Conservation (phyloP, 106 monocot genomes). For the Narthecium ossifragum region DNA sequence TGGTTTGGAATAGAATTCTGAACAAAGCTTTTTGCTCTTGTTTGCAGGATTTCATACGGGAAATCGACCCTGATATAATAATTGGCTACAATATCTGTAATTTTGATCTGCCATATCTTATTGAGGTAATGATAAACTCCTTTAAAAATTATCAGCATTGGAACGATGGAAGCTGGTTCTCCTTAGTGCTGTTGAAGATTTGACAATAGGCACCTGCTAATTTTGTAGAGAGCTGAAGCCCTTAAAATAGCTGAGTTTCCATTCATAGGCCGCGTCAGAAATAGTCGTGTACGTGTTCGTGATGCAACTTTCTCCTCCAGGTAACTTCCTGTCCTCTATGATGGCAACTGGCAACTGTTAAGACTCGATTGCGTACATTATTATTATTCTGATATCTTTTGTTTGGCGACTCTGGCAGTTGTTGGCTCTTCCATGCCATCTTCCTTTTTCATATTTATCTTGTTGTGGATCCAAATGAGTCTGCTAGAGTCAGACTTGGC, state of each 20-base stretch:
- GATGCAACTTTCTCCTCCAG: conserved; percentile 96
- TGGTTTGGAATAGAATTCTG: no score
- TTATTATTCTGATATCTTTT: no score
- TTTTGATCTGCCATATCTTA: conserved; percentile 95
- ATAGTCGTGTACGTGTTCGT: conserved; percentile 82
- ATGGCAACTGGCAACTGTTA: no score
- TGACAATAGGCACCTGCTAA: neutral
- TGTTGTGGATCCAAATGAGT: no score
- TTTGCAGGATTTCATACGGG: conserved; percentile 94
- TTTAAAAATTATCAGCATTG: no score
- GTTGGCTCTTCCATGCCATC: neutral
- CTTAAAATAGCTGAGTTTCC: conserved; percentile 94
- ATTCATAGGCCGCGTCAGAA: conserved; percentile 81
- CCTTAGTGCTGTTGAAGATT: no score
- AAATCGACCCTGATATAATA: conserved; percentile 93
- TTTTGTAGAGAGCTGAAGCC: conserved; percentile 80
- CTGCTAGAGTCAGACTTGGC: no score
- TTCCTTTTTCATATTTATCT: neutral
- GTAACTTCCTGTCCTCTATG: no score
- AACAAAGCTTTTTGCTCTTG: no score
- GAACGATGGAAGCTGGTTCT: no score
- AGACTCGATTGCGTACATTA: no score
- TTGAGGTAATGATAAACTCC: conserved; percentile 51
- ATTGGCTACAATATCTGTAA: conserved; percentile 99
- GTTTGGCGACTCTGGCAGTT: neutral